Evolutionary conservation across 2,329 filamentous ascomycete genomes (phyloP), one percentile per base, ranked within the genome.

Genomic region (Aotearoamyces nothofagi): DNA sequence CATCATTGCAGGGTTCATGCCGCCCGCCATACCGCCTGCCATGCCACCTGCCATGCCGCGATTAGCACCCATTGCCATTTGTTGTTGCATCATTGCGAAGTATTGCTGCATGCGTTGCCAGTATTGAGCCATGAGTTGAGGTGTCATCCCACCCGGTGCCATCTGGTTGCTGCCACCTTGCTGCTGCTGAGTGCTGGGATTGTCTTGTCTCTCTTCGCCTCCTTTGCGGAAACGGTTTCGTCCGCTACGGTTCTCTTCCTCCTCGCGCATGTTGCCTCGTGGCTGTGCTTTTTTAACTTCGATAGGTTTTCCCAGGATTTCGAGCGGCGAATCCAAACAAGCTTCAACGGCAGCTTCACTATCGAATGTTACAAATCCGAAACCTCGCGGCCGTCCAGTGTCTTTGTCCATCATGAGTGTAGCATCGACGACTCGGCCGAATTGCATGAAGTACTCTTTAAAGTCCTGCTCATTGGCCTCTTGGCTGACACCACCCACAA

Each of bases 331-430:
- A 32, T 78, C 74, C 24, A 98, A 71, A 35, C 86, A 92, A 17
- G 81, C 79, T 39, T 98, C 90, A 24, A 98, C 90, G 11, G 90
- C 90, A 10, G 82, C 76, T 47, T 98, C 90, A 41, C 78, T 92
- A 55, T 98, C 90, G 44, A 98, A 98, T 0, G 90, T 98, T 30
- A 98, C 90, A 52, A 98, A 98, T 9, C 90, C 90, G 47, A 98
- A 98, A 2, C 90, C 90, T 48, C 90, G 70, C 3, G 90, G 90
- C 22, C 90, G 73, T n/a, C 90, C 90, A 1, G 90, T 98, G 53
- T 98, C 90, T 57, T 98, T 98, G 53, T 98, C 90, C 75, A 98
- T 98, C 90, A 98, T 98, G 3, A 98, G 71, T 0, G 90, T 98
- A 2, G 90, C 90, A 56, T 98, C 90, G 22, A 98, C 78, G 12